Conservation (phyloP, 257 asterid species). For the Primulina eburnea region DNA sequence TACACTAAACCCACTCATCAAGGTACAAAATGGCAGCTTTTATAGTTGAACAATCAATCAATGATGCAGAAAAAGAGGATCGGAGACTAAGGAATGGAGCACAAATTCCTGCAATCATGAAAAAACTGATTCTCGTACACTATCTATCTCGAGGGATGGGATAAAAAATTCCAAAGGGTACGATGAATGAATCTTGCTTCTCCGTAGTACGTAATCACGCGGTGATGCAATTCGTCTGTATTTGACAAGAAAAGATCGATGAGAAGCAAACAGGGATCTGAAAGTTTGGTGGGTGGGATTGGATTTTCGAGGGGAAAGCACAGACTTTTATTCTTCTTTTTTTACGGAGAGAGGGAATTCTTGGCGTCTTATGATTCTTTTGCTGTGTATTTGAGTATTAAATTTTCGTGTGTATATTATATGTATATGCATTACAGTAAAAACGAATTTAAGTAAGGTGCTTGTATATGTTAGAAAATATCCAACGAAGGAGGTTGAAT, state of each 20-base stretch:
- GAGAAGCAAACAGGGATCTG: neutral
- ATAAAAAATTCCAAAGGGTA: no score
- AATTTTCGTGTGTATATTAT: neutral
- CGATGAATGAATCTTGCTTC: constrained; percentile 2
- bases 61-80: neutral
- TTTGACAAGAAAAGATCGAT: neutral
- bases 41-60: neutral
- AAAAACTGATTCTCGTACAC: neutral
- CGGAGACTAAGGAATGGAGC: neutral
- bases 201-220: constrained; percentile 36
- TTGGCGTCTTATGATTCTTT: constrained; percentile 16
- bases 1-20: neutral
- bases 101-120: neutral
- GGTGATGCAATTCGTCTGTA: constrained; percentile 38
- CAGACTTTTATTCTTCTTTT: constrained; percentile 5
- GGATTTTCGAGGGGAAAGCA: constrained; percentile 15
- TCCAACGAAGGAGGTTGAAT: neutral
- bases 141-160: no score
- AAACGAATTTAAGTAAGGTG: neutral
- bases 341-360: constrained; percentile 17
- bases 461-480: no score
- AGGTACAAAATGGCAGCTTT: neutral
- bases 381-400: neutral
- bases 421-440: neutral
- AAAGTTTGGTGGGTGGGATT: constrained; percentile 15